Evolutionary conservation across 2,329 filamentous ascomycete species (phyloP).

Genomic region (Atkinsonella hypoxylon): DNA sequence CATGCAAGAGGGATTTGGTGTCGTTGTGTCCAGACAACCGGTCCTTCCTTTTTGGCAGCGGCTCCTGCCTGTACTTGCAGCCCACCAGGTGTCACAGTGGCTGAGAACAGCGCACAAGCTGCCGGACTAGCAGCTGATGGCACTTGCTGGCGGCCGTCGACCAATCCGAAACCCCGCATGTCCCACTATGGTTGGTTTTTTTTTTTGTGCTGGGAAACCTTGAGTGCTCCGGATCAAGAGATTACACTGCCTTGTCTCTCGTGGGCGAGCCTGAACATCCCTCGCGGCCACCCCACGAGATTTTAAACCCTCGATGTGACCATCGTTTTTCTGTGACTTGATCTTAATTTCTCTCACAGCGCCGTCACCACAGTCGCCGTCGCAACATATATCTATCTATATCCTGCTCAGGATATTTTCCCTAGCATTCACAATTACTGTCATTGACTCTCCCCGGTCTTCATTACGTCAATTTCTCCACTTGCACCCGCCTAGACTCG

Average conservation of each 20-base stretch:
- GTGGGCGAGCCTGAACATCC: not conserved
- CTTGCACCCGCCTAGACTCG: not conserved
- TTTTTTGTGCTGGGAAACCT: not conserved
- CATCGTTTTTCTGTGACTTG: not conserved
- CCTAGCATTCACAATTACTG: not conserved
- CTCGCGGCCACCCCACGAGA: not conserved
- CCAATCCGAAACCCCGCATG: not conserved
- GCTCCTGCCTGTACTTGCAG: not conserved
- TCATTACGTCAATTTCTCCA: not conserved
- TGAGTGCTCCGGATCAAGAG: not conserved
- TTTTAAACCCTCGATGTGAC: not conserved
- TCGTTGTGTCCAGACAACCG: too few species aligned
- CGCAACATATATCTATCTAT: not conserved
- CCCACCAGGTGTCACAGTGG: not conserved
- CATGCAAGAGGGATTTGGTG: too few species aligned
- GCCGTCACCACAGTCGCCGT: not conserved
- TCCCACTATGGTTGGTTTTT: not conserved
- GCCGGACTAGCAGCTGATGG: not conserved
- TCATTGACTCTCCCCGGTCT: not conserved
- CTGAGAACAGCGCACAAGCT: not conserved
- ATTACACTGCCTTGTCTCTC: not conserved
- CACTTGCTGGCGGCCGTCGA: not conserved
- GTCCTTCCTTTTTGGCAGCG: not conserved
- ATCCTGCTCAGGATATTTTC: not conserved
- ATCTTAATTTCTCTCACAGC: not conserved